Base-by-base conservation (phyloP, 179 eudicot genomes). In the Pouteria campechiana region DNA sequence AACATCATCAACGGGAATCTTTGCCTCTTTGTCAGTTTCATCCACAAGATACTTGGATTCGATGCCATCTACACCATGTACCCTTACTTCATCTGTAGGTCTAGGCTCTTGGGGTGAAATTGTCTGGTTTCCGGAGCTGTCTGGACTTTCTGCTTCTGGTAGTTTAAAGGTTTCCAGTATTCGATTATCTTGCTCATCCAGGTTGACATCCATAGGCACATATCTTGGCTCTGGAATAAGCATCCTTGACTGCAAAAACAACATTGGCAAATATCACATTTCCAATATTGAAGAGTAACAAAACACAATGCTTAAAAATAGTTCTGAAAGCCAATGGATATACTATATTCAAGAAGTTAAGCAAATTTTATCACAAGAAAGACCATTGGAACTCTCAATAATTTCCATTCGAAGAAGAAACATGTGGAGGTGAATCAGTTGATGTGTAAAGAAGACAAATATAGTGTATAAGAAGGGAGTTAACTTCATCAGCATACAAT, bases 171-270 rank as follows among this genome's bases (percentile, higher is more conserved):
- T 43, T 7, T 62, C 32, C 38, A 50, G 46, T 60, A 34, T 48
- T 32, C 55, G 41, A 52, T 32, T 21, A 32, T 39, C 62, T 24
- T 46, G 74, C 27, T 64, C 76, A 34, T 36, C 15, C 5, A 48
- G 51, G 54, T 71, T 61, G 18, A 65, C 66, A 9, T 49, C 47
- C 50, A 67, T 43, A 30, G 51, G 61, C 42, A 67, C 57, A 62
- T 68, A 74, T 33, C 74, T 78, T 9, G 88, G 79, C 37, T 63
- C 80, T 19, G 75, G 61, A 27, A n/a, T n/a, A n/a, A 87, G 92
- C 58, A 82, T 90, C 65, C 98, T 81, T 48, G 98, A 94, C 98
- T 90, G 79, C 45, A 47, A 50, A 54, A 8, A 27, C 36, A 45
- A 38, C 41, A 25, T 38, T 4, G 31, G 17, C 20, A 18, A 8